phyloP scores from a whole-genome alignment of 495 filamentous ascomycete species.

The Aspergillus saccharolyticus region DNA sequence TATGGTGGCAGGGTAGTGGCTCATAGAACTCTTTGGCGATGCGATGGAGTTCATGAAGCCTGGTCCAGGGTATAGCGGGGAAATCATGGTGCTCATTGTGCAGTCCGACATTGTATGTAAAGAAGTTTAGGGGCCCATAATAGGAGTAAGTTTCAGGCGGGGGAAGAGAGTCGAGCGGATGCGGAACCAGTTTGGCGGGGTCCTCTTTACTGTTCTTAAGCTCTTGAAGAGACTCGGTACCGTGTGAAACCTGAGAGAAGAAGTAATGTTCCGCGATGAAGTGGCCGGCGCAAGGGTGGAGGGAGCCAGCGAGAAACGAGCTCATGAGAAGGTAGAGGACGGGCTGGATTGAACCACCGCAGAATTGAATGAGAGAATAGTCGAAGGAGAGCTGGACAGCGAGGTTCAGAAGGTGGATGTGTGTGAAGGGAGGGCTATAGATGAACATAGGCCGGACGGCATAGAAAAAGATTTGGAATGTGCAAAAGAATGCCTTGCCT shows the following conservation, averaged over 20 bases:
- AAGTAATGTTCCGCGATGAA: constrained; percentile 99
- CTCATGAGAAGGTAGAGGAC: constrained; percentile 77
- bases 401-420: constrained; percentile 79
- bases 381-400: constrained; percentile 74
- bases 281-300: constrained; percentile 94
- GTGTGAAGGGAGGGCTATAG: constrained; percentile 82
- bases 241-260: constrained; percentile 64
- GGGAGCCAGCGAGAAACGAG: constrained; percentile 86
- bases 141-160: constrained; percentile 97
- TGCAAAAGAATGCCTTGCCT: constrained; percentile 98
- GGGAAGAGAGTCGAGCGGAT: constrained; percentile 46
- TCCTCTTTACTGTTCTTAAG: constrained; percentile 21
- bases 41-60: constrained; percentile 63
- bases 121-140: constrained; percentile 85
- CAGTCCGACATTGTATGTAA: constrained; percentile 95
- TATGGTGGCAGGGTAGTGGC: constrained; percentile 77
- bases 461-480: constrained; percentile 99
- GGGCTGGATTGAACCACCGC: constrained; percentile 49
- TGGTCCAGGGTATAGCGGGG: constrained; percentile 92
- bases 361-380: constrained; percentile 53
- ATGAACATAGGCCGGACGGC: constrained; percentile 96
- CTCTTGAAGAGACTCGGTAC: constrained; percentile 50
- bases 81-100: constrained; percentile 99
- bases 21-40: constrained; percentile 93
- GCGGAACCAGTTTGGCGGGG: constrained; percentile 15